These are phyloP conservation scores for Cladosporium sp. DNA, from an alignment of 2,329 filamentous ascomycete species.

Conservation along the genomic window DNA sequence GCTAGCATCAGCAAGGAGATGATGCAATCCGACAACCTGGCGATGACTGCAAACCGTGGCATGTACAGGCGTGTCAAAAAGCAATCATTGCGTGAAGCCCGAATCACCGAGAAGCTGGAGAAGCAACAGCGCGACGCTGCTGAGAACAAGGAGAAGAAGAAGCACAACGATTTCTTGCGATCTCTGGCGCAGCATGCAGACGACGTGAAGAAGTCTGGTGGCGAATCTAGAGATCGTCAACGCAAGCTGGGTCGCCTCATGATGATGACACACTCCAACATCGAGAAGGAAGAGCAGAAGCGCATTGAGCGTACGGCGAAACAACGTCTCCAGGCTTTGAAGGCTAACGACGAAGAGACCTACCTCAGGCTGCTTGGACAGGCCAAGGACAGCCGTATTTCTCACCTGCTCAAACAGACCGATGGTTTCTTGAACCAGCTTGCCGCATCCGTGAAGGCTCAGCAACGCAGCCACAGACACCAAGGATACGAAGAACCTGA, in stretches of 20 bases:
- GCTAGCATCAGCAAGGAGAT: constrained; percentile 87
- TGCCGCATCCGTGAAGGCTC: constrained; percentile 87
- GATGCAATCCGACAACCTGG: constrained; percentile 92
- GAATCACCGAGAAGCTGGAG: constrained; percentile 97
- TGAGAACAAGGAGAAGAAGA: constrained; percentile 96
- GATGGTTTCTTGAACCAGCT: constrained; percentile 97
- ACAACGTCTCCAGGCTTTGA: constrained; percentile 97
- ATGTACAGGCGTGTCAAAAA: constrained; percentile 95
- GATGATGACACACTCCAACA: constrained; percentile 85
- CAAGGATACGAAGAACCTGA: constrained; percentile 71
- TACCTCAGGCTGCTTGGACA: constrained; percentile 97
- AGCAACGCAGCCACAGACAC: constrained; percentile 73
- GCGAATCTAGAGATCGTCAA: constrained; percentile 66
- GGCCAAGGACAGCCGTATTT: constrained; percentile 98
- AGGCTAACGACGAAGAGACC: constrained; percentile 98
- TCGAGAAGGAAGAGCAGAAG: constrained; percentile 99
- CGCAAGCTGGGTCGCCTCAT: constrained; percentile 88
- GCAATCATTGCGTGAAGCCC: constrained; percentile 88
- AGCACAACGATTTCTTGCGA: constrained; percentile 86
- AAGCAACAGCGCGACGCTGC: constrained; percentile 97
- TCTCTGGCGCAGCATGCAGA: constrained; percentile 78
- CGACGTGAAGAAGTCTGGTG: constrained; percentile 67
- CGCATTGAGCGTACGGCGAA: constrained; percentile 96
- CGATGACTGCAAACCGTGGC: constrained; percentile 92
- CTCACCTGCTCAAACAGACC: constrained; percentile 92